Conservation (phyloP, 768 basidiomycete genomes). For the Agrocybe pediades region DNA sequence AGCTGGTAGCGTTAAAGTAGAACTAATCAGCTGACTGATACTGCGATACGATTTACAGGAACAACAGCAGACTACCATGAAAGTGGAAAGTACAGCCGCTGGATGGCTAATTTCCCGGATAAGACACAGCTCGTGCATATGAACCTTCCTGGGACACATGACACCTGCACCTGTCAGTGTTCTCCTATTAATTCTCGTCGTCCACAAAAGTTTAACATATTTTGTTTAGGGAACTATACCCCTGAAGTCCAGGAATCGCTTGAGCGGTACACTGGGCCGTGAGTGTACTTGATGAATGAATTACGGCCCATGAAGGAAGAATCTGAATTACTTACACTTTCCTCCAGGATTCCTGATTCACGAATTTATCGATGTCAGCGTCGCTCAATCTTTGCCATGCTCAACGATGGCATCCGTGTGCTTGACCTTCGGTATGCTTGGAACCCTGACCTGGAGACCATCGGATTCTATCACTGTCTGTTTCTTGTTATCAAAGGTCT, state of each 20-base stretch:
- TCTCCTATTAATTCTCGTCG: conserved; percentile 15
- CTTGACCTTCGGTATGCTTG: conserved; percentile 50
- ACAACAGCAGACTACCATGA: conserved; percentile 32
- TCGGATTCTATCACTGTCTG: conserved; percentile 50
- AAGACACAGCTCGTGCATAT: conserved; percentile 43
- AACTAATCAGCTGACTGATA: too few species aligned
- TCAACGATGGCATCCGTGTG: conserved; percentile 49
- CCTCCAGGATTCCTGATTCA: conserved; percentile 32
- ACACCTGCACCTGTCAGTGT: conserved; percentile 40
- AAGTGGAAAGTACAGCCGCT: conserved; percentile 35
- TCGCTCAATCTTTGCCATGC: conserved; percentile 42
- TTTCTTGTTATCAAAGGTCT: not conserved
- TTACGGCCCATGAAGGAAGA: not conserved
- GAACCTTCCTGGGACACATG: conserved; percentile 54
- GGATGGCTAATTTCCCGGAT: conserved; percentile 47
- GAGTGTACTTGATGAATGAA: too few species aligned
- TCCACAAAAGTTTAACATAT: not conserved
- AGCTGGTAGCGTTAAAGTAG: too few species aligned
- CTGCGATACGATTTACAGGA: too few species aligned
- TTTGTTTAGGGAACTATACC: conserved; percentile 41
- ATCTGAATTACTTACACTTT: not conserved
- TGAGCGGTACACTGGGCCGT: conserved; percentile 44
- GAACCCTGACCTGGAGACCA: conserved; percentile 50
- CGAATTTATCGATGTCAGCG: conserved; percentile 43
- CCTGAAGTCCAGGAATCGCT: conserved; percentile 41